These are phyloP conservation scores for Ophiostoma sp. DNA, from an alignment of 2,329 filamentous ascomycete genomes.

Conservation along the genomic window DNA sequence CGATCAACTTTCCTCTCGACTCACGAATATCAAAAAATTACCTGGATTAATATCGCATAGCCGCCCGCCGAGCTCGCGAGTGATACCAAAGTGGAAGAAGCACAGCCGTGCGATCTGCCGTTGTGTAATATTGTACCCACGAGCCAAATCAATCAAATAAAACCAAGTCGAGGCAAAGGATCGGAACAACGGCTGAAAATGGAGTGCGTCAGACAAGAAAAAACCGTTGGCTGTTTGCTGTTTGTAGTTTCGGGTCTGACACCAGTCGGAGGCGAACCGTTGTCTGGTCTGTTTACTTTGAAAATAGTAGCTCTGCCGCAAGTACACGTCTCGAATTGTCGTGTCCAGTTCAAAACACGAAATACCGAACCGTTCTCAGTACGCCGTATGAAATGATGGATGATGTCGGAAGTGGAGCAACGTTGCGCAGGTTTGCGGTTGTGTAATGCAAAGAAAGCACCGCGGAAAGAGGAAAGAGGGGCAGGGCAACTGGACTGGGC, in stretches of 20 bases:
- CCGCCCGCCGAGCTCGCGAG: background rate
- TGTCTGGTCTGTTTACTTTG: background rate
- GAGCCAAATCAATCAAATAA: no score
- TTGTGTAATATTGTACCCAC: background rate
- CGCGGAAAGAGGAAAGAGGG: background rate
- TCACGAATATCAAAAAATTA: constrained; percentile 2
- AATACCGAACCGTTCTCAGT: background rate
- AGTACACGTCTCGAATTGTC: background rate
- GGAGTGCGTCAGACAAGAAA: background rate
- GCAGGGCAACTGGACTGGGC: background rate
- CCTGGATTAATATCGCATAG: background rate
- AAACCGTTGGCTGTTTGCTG: background rate
- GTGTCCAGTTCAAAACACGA: background rate
- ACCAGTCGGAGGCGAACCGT: background rate
- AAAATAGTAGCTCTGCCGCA: background rate
- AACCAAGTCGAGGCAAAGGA: background rate
- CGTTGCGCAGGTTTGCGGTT: constrained; percentile 8
- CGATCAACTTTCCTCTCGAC: constrained; percentile 15
- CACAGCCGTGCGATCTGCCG: background rate
- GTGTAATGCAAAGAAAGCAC: background rate
- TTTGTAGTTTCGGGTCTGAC: background rate
- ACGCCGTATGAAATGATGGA: background rate
- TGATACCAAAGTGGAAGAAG: background rate
- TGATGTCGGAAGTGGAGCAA: constrained; percentile 6
- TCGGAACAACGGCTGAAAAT: background rate